A percentile compares a stretch with the other conserved stretches of the same genome.
phyloP scores from a whole-genome alignment of 1,284 basidiomycete species.

The Tilletia horrida region DNA sequence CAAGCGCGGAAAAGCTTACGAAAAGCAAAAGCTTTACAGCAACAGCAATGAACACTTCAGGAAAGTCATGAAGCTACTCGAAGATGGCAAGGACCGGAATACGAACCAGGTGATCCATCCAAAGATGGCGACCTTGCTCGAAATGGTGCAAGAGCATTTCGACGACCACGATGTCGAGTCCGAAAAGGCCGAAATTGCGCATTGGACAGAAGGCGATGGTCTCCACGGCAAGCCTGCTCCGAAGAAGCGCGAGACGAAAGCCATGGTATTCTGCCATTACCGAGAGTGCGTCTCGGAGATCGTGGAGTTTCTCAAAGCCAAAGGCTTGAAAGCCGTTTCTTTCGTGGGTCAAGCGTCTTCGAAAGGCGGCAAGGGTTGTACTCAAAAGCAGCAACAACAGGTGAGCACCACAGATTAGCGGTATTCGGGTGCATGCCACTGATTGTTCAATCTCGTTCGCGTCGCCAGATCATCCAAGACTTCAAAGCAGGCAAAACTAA shows the following conservation, averaged over 20 bases:
- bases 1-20: not conserved
- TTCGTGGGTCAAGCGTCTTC: constrained; percentile 80
- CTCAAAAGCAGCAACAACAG: constrained; percentile 85
- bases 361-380: constrained; percentile 35
- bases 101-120: constrained; percentile 71
- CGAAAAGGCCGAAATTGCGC: constrained; percentile 67
- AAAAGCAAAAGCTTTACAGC: constrained; percentile 11
- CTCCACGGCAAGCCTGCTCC: constrained; percentile 17
- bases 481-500: constrained; percentile 88
- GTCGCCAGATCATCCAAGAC: constrained; percentile 67
- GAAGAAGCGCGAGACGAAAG: constrained; percentile 63
- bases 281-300: constrained; percentile 87
- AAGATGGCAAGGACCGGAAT: constrained; percentile 56
- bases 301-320: constrained; percentile 64
- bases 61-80: constrained; percentile 66
- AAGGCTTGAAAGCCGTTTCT: constrained; percentile 63
- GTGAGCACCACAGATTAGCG: constrained; percentile 57
- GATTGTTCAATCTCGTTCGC: not conserved
- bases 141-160: constrained; percentile 45
- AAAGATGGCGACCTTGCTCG: constrained; percentile 77
- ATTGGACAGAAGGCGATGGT: not conserved
- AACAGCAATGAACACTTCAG: constrained; percentile 29
- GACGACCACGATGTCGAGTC: constrained; percentile 54
- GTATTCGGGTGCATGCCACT: constrained; percentile 15
- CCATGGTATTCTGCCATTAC: constrained; percentile 94